Percentiles rank a stretch among this genome's conserved stretches.
phyloP scores from a whole-genome alignment of 140 eudicot genomes.

The Ambrosia hybrid region DNA sequence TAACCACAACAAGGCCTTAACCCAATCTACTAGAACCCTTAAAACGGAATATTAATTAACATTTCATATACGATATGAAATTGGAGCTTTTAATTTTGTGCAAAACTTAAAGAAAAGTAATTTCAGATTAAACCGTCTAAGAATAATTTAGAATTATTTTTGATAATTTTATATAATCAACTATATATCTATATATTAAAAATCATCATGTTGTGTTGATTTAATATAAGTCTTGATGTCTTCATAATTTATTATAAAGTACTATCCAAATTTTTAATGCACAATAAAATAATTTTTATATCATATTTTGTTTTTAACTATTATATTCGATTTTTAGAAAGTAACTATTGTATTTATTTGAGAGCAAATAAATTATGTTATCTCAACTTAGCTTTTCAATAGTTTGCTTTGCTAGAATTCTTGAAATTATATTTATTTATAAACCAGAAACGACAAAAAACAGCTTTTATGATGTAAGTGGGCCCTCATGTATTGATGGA shows the following conservation, averaged over 20 bases:
- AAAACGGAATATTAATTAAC: background rate
- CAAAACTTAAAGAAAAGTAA: background rate
- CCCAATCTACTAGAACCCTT: background rate
- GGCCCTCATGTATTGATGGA: constrained; percentile 27
- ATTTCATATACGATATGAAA: background rate
- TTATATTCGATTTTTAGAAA: no score
- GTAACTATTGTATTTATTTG: no score
- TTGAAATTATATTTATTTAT: background rate
- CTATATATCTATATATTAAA: background rate
- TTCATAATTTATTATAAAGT: background rate
- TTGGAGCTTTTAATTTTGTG: background rate
- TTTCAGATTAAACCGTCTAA: background rate
- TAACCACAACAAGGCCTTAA: no score
- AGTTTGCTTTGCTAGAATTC: background rate
- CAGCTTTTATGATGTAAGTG: constrained; percentile 20
- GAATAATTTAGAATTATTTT: no score
- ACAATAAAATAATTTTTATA: background rate
- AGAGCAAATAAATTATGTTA: background rate
- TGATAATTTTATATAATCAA: no score
- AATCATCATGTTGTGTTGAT: background rate
- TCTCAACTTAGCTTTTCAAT: background rate
- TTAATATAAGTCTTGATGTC: background rate
- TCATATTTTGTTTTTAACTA: background rate
- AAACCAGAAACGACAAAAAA: constrained; percentile 30
- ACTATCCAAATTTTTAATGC: background rate